Percentiles rank a stretch among this genome's conserved stretches.
Conservation (phyloP, 345 rosid genomes). For the Dipteronia dyeriana region DNA sequence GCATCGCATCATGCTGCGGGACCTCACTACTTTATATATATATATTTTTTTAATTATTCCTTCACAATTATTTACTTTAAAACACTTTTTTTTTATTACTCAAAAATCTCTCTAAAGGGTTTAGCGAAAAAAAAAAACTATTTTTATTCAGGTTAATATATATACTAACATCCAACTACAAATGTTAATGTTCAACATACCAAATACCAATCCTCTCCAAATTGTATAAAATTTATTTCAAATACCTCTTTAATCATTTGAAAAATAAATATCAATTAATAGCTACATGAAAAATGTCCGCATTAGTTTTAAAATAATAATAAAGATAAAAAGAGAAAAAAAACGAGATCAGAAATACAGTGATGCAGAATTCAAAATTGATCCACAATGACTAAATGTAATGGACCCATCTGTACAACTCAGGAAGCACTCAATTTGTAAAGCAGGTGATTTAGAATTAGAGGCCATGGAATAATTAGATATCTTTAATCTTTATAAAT, state of each 20-base stretch:
- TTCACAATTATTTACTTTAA: neutral
- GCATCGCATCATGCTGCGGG: constrained; percentile 20
- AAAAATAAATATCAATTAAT: neutral
- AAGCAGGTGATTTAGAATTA: neutral
- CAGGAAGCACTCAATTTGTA: neutral
- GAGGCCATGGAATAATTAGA: neutral
- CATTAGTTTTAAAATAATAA: too few species aligned
- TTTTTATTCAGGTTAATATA: too few species aligned
- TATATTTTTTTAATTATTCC: neutral
- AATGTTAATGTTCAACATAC: too few species aligned
- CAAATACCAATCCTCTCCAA: too few species aligned
- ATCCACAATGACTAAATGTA: neutral
- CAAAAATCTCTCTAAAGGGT: too few species aligned
- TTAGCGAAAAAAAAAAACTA: too few species aligned
- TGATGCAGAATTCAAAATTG: neutral
- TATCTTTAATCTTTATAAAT: neutral
- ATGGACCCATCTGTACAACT: neutral
- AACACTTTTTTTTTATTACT: neutral
- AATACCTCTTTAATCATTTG: too few species aligned
- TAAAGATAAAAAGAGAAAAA: too few species aligned
- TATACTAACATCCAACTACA: too few species aligned
- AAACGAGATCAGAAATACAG: neutral
- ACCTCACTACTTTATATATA: neutral
- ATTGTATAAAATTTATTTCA: too few species aligned
- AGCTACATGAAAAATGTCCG: neutral